Conservation (phyloP, 352 stramenopile genomes). For the Thraustochytrium striatum region DNA sequence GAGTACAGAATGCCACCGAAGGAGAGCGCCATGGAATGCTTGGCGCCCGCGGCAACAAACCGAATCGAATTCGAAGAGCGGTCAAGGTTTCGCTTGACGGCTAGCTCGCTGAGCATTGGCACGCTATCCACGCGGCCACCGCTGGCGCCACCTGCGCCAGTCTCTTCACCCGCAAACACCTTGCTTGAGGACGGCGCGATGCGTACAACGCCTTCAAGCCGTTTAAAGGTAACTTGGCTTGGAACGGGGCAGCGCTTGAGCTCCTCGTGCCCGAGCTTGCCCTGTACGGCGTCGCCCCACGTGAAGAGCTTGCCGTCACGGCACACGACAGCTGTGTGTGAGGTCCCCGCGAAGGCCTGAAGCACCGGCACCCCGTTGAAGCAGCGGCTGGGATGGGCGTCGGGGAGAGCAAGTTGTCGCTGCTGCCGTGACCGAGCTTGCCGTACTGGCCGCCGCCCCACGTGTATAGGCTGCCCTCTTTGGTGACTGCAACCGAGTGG, state of each 20-base stretch:
- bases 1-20: constrained; percentile 21
- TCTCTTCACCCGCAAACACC: no score
- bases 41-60: not conserved
- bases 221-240: not conserved
- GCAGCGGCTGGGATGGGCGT: not conserved
- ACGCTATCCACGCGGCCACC: not conserved
- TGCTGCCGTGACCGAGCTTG: constrained; percentile 23
- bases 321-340: constrained; percentile 11
- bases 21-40: constrained; percentile 20
- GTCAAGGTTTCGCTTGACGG: not conserved
- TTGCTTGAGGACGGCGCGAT: not conserved
- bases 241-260: not conserved
- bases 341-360: constrained; percentile 28
- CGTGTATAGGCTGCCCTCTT: not conserved
- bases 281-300: constrained; percentile 29
- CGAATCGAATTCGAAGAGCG: not conserved
- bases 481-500: constrained; percentile 15
- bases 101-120: not conserved
- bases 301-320: constrained; percentile 1
- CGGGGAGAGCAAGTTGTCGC: not conserved
- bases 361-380: not conserved
- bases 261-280: constrained; percentile 8
- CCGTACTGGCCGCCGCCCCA: constrained; percentile 35
- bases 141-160: not conserved
- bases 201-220: not conserved